Evolutionary conservation across 2,329 filamentous ascomycete genomes (phyloP).

Genomic region (Aspergillus sp.): DNA sequence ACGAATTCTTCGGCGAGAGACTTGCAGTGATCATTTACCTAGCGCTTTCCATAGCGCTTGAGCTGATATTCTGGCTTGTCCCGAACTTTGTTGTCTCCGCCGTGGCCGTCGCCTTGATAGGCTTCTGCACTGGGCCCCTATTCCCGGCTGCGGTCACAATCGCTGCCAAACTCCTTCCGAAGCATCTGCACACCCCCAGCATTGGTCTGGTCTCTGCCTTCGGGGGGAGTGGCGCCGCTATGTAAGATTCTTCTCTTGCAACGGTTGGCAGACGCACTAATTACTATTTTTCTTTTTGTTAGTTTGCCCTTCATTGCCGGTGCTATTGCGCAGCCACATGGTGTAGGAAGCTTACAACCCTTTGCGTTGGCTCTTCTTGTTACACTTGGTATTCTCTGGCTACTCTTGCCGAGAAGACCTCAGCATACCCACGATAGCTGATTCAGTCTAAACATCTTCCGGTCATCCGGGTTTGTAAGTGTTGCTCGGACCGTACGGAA

Average conservation of each 20-base stretch:
- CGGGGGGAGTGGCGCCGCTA: conserved; percentile 66
- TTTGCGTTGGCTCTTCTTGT: conserved; percentile 43
- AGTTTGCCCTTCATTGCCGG: conserved; percentile 65
- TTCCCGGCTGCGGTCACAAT: conserved; percentile 70
- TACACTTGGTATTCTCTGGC: conserved; percentile 1
- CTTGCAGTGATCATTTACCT: conserved; percentile 61
- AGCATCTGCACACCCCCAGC: conserved; percentile 66
- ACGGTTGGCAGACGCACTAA: neutral
- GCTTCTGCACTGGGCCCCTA: conserved; percentile 72
- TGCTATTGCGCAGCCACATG: conserved; percentile 61
- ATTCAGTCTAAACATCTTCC: neutral
- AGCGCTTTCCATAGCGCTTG: conserved; percentile 57
- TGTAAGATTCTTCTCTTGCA: conserved; percentile 25
- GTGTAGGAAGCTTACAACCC: conserved; percentile 59
- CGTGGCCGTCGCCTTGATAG: conserved; percentile 50
- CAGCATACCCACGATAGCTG: neutral
- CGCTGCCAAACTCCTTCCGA: conserved; percentile 67
- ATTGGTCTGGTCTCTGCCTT: conserved; percentile 74
- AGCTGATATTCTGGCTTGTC: conserved; percentile 74
- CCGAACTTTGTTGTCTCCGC: conserved; percentile 67
- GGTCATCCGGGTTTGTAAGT: neutral
- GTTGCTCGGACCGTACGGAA: neutral
- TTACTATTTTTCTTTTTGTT: neutral
- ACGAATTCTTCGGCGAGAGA: conserved; percentile 69
- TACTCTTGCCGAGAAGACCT: conserved; percentile 1